A percentile compares a stretch with the other conserved stretches of the same genome.
These are phyloP conservation scores for Melampsora larici-populina DNA, from an alignment of 1,284 basidiomycete species.

Conservation along the genomic window DNA sequence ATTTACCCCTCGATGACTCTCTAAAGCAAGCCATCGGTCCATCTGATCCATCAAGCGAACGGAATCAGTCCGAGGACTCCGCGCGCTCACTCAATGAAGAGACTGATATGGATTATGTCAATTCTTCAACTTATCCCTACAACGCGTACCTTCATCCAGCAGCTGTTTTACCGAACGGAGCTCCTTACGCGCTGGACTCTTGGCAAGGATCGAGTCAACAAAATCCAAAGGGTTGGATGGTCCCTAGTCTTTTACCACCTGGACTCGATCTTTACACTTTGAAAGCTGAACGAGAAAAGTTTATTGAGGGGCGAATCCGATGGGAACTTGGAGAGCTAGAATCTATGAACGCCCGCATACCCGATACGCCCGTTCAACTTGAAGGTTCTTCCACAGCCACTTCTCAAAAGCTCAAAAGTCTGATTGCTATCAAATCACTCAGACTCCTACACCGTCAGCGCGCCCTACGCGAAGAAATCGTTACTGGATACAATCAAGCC, in stretches of 20 bases:
- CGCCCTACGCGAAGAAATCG: constrained; percentile 75
- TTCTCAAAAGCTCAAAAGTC: constrained; percentile 69
- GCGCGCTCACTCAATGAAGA: background rate
- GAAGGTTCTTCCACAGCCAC: constrained; percentile 54
- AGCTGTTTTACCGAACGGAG: constrained; percentile 1
- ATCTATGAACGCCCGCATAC: constrained; percentile 71
- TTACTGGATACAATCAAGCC: constrained; percentile 81
- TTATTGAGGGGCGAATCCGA: constrained; percentile 80
- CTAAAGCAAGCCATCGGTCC: constrained; percentile 1
- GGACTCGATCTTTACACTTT: constrained; percentile 89
- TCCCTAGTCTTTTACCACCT: constrained; percentile 85
- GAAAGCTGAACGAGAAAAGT: constrained; percentile 84
- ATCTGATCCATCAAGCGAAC: background rate
- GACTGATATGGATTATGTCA: background rate
- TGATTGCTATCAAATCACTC: constrained; percentile 93
- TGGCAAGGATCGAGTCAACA: constrained; percentile 26
- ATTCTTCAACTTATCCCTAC: constrained; percentile 11
- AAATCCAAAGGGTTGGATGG: constrained; percentile 59
- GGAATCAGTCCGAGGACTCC: background rate
- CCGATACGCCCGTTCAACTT: constrained; percentile 61
- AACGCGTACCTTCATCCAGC: constrained; percentile 28
- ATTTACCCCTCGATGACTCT: constrained; percentile 17
- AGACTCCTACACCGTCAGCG: constrained; percentile 86
- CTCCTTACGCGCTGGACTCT: background rate
- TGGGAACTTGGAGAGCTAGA: constrained; percentile 89